Evolutionary conservation across 1,284 basidiomycete species (phyloP).

Genomic region (Trametes sp.): DNA sequence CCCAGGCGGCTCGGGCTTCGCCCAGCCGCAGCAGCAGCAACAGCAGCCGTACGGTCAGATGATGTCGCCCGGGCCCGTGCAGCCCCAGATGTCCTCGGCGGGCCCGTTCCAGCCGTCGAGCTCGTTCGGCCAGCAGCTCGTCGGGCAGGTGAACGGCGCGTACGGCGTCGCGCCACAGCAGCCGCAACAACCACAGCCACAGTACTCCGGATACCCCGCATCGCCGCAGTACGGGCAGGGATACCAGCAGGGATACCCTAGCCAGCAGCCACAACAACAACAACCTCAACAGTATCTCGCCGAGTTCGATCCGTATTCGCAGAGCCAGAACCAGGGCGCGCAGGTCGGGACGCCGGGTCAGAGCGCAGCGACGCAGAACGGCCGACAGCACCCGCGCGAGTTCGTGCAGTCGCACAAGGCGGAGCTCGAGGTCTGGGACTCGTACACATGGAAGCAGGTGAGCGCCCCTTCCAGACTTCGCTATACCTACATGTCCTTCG

Average conservation of each 20-base stretch:
- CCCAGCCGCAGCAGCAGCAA: constrained; percentile 20
- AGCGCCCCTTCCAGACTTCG: not conserved
- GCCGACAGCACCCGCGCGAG: constrained; percentile 44
- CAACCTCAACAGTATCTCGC: constrained; percentile 40
- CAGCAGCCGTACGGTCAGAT: constrained; percentile 28
- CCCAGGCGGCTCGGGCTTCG: constrained; percentile 31
- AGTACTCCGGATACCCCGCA: constrained; percentile 32
- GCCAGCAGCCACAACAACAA: constrained; percentile 37
- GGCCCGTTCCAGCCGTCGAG: constrained; percentile 43
- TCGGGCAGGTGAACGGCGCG: constrained; percentile 37
- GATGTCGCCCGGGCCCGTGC: constrained; percentile 21
- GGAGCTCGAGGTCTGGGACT: constrained; percentile 49
- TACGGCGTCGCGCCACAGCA: constrained; percentile 31
- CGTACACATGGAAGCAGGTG: constrained; percentile 48
- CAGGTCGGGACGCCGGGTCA: not conserved
- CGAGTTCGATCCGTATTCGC: constrained; percentile 47
- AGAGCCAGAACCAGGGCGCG: constrained; percentile 14
- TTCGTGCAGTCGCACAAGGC: constrained; percentile 47
- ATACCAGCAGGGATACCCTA: constrained; percentile 36
- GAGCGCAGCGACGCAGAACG: constrained; percentile 14
- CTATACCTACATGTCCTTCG: not conserved
- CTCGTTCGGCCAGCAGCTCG: constrained; percentile 46
- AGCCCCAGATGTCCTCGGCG: constrained; percentile 38
- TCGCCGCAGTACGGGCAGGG: constrained; percentile 34
- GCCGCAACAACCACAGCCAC: constrained; percentile 35